These are phyloP conservation scores for Fistulifera pelliculosa DNA, from an alignment of 108 stramenopile genomes.

Conservation along the genomic window DNA sequence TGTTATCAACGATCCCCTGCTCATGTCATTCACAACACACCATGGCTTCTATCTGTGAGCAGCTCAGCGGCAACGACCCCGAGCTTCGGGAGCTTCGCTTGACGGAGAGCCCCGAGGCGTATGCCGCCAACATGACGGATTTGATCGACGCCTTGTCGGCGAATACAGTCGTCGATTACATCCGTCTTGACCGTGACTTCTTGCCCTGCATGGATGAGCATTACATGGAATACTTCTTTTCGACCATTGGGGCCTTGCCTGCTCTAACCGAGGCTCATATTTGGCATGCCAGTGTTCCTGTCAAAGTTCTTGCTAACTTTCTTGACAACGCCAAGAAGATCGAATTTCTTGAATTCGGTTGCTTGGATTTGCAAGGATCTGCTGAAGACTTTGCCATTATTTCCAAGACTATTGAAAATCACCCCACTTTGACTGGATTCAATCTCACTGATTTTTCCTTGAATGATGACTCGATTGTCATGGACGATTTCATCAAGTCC, in stretches of 20 bases:
- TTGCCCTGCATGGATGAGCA: slow-evolving; percentile 6
- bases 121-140: neutral
- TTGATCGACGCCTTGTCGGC: neutral
- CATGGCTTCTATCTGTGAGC: slow-evolving; percentile 1
- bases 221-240: neutral
- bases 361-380: slow-evolving; percentile 3
- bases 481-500: neutral
- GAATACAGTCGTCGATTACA: slow-evolving; percentile 5
- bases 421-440: slow-evolving; percentile 1
- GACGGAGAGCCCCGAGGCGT: slow-evolving; percentile 6
- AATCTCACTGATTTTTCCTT: slow-evolving; percentile 4
- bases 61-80: slow-evolving; percentile 6
- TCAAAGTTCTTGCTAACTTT: slow-evolving; percentile 3
- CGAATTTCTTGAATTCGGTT: slow-evolving; percentile 5
- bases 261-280: slow-evolving; percentile 2
- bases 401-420: slow-evolving; percentile 4
- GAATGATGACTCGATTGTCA: slow-evolving; percentile 5
- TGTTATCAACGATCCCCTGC: no score
- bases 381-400: slow-evolving; percentile 6
- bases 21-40: no score
- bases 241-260: neutral
- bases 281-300: slow-evolving; percentile 6
- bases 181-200: slow-evolving; percentile 10
- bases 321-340: neutral
- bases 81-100: slow-evolving; percentile 8